Evolutionary conservation across 495 filamentous ascomycete species (phyloP).

Genomic region (Annulohypoxylon bovei): DNA sequence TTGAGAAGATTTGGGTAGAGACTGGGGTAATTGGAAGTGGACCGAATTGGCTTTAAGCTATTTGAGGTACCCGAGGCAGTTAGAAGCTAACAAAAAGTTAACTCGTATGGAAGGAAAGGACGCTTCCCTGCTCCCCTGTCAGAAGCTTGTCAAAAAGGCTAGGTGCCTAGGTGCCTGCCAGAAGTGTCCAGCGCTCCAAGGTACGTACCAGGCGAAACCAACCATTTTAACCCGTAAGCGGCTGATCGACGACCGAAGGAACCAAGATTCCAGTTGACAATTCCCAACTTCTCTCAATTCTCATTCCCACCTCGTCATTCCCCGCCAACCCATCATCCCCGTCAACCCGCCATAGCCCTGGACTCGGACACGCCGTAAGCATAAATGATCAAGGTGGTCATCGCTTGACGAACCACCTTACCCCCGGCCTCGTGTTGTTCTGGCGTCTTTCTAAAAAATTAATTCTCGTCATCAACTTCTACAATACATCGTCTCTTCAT

Average conservation of each 20-base stretch:
- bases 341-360: slow-evolving; percentile 1
- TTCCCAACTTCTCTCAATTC: slow-evolving; percentile 13
- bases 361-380: background rate
- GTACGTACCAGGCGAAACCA: background rate
- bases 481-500: background rate
- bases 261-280: slow-evolving; percentile 28
- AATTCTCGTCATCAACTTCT: background rate
- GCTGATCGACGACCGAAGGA: slow-evolving; percentile 30
- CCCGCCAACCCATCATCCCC: slow-evolving; percentile 9
- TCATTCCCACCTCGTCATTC: slow-evolving; percentile 30
- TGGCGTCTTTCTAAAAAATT: background rate
- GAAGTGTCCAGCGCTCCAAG: too few relatives aligned
- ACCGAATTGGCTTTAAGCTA: background rate
- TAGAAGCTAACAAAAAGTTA: background rate
- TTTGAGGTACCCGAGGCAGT: background rate
- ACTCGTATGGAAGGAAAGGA: background rate
- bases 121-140: background rate
- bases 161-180: slow-evolving; percentile 3
- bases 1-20: background rate
- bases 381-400: slow-evolving; percentile 1
- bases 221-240: slow-evolving; percentile 19
- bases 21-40: background rate
- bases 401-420: background rate
- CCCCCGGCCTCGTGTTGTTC: background rate
- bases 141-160: background rate